Evolutionary conservation across 148 eudicot species (phyloP), one percentile per base, ranked within the genome.

Genomic region (Spergularia bocconei): DNA sequence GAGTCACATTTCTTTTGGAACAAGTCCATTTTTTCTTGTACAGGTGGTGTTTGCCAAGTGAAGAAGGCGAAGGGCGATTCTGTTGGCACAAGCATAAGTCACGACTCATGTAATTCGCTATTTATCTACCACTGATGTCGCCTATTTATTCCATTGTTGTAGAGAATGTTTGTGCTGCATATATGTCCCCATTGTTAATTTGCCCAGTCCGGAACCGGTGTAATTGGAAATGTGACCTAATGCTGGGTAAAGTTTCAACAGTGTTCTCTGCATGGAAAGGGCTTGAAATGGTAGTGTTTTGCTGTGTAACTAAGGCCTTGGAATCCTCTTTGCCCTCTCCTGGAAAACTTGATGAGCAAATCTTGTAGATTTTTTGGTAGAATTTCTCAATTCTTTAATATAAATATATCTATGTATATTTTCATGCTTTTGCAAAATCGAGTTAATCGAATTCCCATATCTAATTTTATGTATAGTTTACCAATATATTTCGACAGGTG

Each of bases 21-120:
- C 62, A 69, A 79, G 52, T 51, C 72, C 11, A 0, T 25, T 57
- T 70, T 39, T 71, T 75, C 70, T 23, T 79, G 81, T 79, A 79
- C 81, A 79, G 77, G 52, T 73, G 21, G 69, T 55, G 53, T 61
- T 73, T 57, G 57, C 59, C 60, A 23, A 72, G 73, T 70, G 58
- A 58, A 39, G 25, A 25, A 13, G 77, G 80, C 73, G 16, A 80
- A 51, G 20, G 61, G 50, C 36, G 17, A 12, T 50, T 63, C 13
- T 74, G 33, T 25, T 63, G 63, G 63, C 72, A 50, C 62, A 58
- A 73, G 71, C 76, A 51, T 71, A 58, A 59, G 60, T 76, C 54
- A 36, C 41, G 48, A 60, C 66, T 75, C 59, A 56, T 71, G 77
- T 67, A 58, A 66, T 67, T 73, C 55, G 76, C 73, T 50, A 59